A percentile compares a stretch with the other conserved stretches of the same genome.
Evolutionary conservation across 306 rosid genomes (phyloP).

Genomic region (Sophora flavescens): DNA sequence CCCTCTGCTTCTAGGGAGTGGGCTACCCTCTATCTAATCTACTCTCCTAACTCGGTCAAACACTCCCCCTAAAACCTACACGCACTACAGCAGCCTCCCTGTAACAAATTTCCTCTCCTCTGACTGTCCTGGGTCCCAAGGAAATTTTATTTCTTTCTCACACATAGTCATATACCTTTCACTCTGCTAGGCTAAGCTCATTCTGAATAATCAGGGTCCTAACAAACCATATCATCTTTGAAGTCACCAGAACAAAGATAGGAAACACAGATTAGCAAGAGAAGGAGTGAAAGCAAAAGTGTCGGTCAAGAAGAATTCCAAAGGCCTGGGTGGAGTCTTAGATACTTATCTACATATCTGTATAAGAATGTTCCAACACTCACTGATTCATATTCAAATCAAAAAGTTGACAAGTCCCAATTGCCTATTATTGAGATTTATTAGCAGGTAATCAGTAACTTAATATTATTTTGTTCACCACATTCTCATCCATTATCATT

Average conservation of each 20-base stretch:
- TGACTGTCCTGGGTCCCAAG: no score
- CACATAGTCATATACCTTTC: no score
- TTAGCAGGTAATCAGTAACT: not conserved
- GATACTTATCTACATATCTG: not conserved
- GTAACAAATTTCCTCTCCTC: no score
- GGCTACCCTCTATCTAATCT: no score
- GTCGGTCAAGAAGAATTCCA: not conserved
- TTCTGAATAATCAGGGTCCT: no score
- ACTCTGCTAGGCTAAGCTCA: no score
- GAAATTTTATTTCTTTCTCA: no score
- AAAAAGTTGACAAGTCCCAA: not conserved
- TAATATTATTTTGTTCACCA: slow-evolving; percentile 6
- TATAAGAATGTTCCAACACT: not conserved
- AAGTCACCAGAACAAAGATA: slow-evolving; percentile 1
- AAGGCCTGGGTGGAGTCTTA: slow-evolving; percentile 20
- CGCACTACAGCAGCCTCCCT: no score
- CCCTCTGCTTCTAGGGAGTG: no score
- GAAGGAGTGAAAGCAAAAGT: not conserved
- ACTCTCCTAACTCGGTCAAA: no score
- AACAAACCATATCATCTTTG: not conserved
- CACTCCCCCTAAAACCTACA: no score
- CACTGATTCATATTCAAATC: slow-evolving; percentile 11
- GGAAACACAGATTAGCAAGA: no score
- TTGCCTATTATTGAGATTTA: not conserved
- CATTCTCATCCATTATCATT: not conserved